Conservation (phyloP, 2,329 filamentous ascomycete species). For the Endoconidiophora laricicola region DNA sequence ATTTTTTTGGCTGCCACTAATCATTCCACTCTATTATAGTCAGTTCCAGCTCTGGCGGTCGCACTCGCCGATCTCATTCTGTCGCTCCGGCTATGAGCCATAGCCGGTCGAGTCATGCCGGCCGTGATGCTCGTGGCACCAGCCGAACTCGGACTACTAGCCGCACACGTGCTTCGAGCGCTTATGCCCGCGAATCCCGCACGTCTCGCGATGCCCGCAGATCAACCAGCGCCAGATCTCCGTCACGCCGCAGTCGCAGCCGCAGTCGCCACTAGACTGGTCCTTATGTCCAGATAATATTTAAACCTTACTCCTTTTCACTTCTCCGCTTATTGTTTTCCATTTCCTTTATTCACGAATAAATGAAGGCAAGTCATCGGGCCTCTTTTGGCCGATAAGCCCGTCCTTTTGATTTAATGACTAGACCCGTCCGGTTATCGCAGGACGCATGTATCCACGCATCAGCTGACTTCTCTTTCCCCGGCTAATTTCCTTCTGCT, state of each 20-base stretch:
- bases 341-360: no score
- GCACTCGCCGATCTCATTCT: conserved; percentile 19
- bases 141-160: conserved; percentile 15
- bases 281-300: neutral
- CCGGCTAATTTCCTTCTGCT: no score
- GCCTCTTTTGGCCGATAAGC: no score
- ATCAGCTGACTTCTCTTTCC: neutral
- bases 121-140: conserved; percentile 8
- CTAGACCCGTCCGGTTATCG: neutral
- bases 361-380: no score
- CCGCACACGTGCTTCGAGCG: no score
- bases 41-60: conserved; percentile 30
- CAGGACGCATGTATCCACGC: neutral
- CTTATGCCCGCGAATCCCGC: neutral
- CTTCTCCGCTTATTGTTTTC: no score
- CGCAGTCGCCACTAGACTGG: conserved; percentile 1
- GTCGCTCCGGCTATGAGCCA: neutral
- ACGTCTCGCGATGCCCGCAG: neutral
- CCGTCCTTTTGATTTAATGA: neutral
- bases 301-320: neutral
- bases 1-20: conserved; percentile 1
- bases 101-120: conserved; percentile 2
- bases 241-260: conserved; percentile 3
- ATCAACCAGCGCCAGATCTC: neutral
- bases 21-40: conserved; percentile 21